Percentiles rank a stretch among this genome's conserved stretches.
phyloP scores from a whole-genome alignment of 2,329 filamentous ascomycete genomes.

The Sclerotinia borealis region DNA sequence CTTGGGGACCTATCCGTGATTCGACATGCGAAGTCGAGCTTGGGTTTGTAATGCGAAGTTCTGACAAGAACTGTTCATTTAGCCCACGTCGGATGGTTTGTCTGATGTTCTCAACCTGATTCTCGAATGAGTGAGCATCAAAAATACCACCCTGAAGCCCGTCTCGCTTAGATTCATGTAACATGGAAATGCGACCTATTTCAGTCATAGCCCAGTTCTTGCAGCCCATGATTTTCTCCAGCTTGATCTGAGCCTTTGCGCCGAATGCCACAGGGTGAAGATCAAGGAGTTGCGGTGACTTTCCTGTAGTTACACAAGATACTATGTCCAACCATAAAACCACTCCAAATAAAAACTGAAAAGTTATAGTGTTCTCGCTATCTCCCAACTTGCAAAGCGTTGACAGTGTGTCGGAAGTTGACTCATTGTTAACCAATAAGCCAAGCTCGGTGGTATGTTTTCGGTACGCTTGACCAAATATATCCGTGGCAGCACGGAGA shows the following conservation, averaged over 20 bases:
- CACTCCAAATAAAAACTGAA: slow-evolving; percentile 43
- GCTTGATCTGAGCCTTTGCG: slow-evolving; percentile 32
- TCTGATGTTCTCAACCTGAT: slow-evolving; percentile 18
- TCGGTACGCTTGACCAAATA: slow-evolving; percentile 15
- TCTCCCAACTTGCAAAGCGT: background rate
- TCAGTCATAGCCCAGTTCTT: slow-evolving; percentile 51
- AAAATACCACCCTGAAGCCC: slow-evolving; percentile 30
- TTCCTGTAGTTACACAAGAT: slow-evolving; percentile 41
- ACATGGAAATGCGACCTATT: slow-evolving; percentile 47
- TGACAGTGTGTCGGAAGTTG: background rate
- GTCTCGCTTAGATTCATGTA: slow-evolving; percentile 51
- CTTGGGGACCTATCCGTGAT: background rate
- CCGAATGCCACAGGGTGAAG: slow-evolving; percentile 39
- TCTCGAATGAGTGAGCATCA: slow-evolving; percentile 14
- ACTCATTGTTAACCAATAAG: background rate
- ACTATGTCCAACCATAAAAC: slow-evolving; percentile 46
- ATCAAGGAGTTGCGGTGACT: slow-evolving; percentile 36
- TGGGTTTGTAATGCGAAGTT: slow-evolving; percentile 16
- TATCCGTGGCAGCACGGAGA: slow-evolving; percentile 24
- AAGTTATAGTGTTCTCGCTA: slow-evolving; percentile 38
- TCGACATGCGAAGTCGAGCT: background rate
- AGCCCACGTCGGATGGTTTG: slow-evolving; percentile 21
- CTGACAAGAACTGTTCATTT: slow-evolving; percentile 17
- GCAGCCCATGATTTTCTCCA: slow-evolving; percentile 49
- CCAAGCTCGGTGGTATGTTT: slow-evolving; percentile 2